Base-by-base conservation (phyloP, 208 protist genomes). In the Wallacemonas sp. region DNA sequence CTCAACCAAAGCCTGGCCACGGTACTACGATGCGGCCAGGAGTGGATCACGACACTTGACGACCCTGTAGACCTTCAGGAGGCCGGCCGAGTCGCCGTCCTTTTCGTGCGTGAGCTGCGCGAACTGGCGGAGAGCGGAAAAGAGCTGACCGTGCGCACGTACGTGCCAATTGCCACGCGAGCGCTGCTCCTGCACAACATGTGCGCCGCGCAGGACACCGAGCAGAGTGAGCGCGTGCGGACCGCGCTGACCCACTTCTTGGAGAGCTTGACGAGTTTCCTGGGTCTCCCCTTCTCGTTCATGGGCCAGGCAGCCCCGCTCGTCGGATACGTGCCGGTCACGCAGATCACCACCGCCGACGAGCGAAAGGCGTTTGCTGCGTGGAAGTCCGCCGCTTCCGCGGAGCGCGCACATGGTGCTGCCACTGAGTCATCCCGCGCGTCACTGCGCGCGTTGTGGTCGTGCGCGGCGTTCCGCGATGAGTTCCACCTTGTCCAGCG, bases 281-380 rank as follows among this genome's bases (percentile, higher is more conserved):
- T 95, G 41, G 75, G 83, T 29, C 68, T 95, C 10, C 86, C 86
- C 13, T 95, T 89, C 68, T 71, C 78, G 10, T 68, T 95, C 17
- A 33, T 83, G 8, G 44, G 63, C 1, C 74, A 69, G 39, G 73
- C 64, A 24, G 68, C 66, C 1, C 62, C 78, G 34, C 78, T 91
- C 24, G 59, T 78, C 27, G 66, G 60, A 34, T 74, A 82, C 63
- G 67, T 82, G 21, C 70, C 79, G 12, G 62, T 57, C 26, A 81
- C 83, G 22, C 83, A 86, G 63, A 85, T 92, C 36, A 92, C 89
- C 10, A 90, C 81, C 19, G 30, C 71, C 6, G 89, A 91, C 54
- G 89, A 95, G 65, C 85, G 86, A n/a, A 54, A 57, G n/a, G 48
- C 79, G 17, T 62, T 87, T 26, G 41, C 69, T 39, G 48, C 39